Conservation (phyloP, 306 rosid genomes). For the Cyamopsis tetragonoloba region DNA sequence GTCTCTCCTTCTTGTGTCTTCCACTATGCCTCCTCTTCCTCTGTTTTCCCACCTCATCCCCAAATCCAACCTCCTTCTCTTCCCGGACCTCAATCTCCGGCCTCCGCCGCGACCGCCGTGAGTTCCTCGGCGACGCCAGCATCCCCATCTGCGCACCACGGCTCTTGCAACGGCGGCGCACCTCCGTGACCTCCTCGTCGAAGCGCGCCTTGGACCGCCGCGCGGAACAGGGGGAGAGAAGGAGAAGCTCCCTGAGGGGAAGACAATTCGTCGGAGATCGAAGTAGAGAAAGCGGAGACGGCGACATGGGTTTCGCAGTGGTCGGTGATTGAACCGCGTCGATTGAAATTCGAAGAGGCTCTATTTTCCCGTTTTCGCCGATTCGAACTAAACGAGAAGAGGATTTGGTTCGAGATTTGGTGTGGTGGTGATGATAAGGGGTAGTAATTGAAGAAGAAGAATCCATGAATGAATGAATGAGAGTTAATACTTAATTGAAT, state of each 20-base stretch:
- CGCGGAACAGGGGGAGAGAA: conserved; percentile 57
- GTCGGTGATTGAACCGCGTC: conserved; percentile 27
- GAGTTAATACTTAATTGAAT: too few relatives aligned
- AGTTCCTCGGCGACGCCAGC: conserved; percentile 73
- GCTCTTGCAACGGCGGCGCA: conserved; percentile 50
- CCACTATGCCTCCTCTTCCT: conserved; percentile 55
- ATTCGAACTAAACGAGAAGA: conserved; percentile 39
- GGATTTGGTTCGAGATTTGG: conserved; percentile 33
- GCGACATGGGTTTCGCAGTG: conserved; percentile 34
- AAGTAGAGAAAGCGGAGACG: conserved; percentile 32
- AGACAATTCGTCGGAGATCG: conserved; percentile 36
- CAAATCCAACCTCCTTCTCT: conserved; percentile 71
- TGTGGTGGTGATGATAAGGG: conserved; percentile 33
- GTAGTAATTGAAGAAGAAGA: conserved; percentile 38
- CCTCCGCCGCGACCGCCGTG: conserved; percentile 57
- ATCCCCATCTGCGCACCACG: conserved; percentile 51
- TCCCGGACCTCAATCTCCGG: conserved; percentile 56
- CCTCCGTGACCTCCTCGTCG: conserved; percentile 45
- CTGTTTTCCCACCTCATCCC: conserved; percentile 55
- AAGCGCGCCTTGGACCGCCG: conserved; percentile 59
- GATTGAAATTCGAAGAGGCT: conserved; percentile 42
- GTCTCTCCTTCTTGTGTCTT: conserved; percentile 66
- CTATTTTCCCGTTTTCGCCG: conserved; percentile 17
- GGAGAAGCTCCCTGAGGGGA: conserved; percentile 56
- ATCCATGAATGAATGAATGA: conserved; percentile 60